A percentile compares a stretch with the other conserved stretches of the same genome.
Conservation (phyloP, 2,329 filamentous ascomycete genomes). For the Penicillium expansum region DNA sequence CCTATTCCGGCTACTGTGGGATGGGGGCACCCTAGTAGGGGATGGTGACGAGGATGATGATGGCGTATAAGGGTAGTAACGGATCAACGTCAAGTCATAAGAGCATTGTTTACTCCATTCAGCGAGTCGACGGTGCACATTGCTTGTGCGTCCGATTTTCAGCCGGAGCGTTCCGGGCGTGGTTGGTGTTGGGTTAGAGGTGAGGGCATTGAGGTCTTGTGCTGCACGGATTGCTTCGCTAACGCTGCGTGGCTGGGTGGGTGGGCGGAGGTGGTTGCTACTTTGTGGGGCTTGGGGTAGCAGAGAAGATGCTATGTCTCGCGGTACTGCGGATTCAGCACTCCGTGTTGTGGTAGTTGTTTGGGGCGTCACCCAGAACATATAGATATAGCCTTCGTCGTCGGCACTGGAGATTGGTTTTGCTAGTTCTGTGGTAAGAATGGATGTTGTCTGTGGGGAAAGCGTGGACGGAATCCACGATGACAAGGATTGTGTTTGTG, state of each 20-base stretch:
- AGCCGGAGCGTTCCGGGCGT: constrained; percentile 61
- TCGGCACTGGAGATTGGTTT: constrained; percentile 72
- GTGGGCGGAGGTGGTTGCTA: constrained; percentile 16
- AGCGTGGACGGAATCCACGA: constrained; percentile 68
- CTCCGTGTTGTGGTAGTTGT: constrained; percentile 37
- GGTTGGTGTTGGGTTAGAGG: constrained; percentile 27
- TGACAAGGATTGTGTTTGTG: constrained; percentile 51
- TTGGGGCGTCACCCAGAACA: constrained; percentile 89
- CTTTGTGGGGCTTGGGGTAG: constrained; percentile 48
- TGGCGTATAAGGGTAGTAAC: constrained; percentile 78
- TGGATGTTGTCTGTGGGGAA: constrained; percentile 65
- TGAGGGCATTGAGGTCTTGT: constrained; percentile 33
- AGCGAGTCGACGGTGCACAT: constrained; percentile 86
- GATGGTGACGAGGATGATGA: constrained; percentile 25
- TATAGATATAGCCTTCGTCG: constrained; percentile 93
- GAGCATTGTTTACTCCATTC: constrained; percentile 94
- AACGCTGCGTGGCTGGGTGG: constrained; percentile 28
- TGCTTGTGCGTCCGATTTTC: constrained; percentile 67
- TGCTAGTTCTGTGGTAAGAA: constrained; percentile 71
- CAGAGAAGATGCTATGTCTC: constrained; percentile 59
- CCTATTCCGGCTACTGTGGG: not conserved
- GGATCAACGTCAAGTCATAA: constrained; percentile 79
- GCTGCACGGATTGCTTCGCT: constrained; percentile 41
- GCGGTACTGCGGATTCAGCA: constrained; percentile 44
- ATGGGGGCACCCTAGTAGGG: constrained; percentile 7